These are phyloP conservation scores for Lasiodiplodia sp. DNA, from an alignment of 2,329 filamentous ascomycete genomes.

Conservation along the genomic window DNA sequence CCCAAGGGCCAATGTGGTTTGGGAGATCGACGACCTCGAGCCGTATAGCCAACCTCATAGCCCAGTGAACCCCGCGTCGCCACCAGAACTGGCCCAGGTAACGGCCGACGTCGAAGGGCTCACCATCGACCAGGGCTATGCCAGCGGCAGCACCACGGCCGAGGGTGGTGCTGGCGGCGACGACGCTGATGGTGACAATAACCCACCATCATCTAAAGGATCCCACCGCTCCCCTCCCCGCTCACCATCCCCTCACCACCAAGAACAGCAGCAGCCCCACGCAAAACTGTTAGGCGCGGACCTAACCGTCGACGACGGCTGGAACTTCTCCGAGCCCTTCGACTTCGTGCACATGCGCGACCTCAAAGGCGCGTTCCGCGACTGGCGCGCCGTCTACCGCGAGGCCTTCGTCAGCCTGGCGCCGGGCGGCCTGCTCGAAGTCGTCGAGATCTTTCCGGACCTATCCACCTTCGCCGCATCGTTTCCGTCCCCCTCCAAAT, in stretches of 20 bases:
- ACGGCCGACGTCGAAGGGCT: constrained; percentile 12
- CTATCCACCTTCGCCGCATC: background rate
- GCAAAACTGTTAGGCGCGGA: too few species aligned
- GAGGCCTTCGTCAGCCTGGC: constrained; percentile 55
- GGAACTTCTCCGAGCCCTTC: constrained; percentile 58
- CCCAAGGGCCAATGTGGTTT: constrained; percentile 34
- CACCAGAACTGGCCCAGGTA: background rate
- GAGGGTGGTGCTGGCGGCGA: background rate
- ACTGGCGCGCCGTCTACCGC: constrained; percentile 55
- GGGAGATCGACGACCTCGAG: constrained; percentile 49
- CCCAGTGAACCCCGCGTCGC: background rate
- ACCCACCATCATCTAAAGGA: background rate
- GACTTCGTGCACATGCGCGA: constrained; percentile 59
- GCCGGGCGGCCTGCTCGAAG: constrained; percentile 56
- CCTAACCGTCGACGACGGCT: constrained; percentile 39
- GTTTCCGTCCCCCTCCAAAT: background rate
- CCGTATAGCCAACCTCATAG: constrained; percentile 33
- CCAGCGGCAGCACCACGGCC: constrained; percentile 27
- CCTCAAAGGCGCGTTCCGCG: constrained; percentile 55
- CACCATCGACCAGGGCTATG: constrained; percentile 29
- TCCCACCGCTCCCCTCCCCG: background rate
- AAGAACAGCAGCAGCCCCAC: background rate
- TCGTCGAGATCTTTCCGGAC: constrained; percentile 49
- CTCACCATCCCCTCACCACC: background rate
- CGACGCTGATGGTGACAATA: background rate